Base-by-base conservation (phyloP, 257 asterid genomes). In the Nicotiana obtusifolia region DNA sequence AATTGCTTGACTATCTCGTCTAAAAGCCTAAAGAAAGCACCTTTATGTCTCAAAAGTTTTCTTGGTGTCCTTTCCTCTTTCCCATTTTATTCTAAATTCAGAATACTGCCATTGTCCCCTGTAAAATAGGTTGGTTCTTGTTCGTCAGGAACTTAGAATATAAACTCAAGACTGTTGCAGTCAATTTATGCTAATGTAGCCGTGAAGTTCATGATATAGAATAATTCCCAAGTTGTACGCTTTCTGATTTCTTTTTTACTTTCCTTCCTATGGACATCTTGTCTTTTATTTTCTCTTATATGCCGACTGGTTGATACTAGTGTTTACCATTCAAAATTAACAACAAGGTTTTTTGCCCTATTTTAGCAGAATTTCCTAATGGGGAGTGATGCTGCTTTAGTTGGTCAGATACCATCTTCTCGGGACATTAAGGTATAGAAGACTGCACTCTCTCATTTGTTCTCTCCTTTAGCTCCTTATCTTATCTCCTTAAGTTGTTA, bases 361-460 rank as follows among this genome's bases (percentile, higher is more conserved):
- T 5, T 75, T 15, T 22, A 44, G 41, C 44, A 15, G 80, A 75
- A 71, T 82, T 80, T 65, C 87, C 83, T 83, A 17, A 94, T 94
- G 98, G 93, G 93, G 83, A 90, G 84, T 84, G 90, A 87, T 82
- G 87, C 80, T 24, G 80, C 80, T 75, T 75, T 57, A 24, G 26
- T 75, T 75, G 62, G 33, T 75, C 62, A 19, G 62, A 7, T 86
- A 76, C 92, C 90, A 60, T 85, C 89, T 80, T 86, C 88, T 66
- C 84, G 68, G 83, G 85, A 84, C 76, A 84, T 93, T 69, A 92
- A 93, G 98, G 98, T 95, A 89, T 76, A 78, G 16, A 53, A 60
- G 19, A 56, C 15, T 85, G n/a, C 56, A 33, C 5, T 3, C 56
- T 84, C 52, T 54, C n/a, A 33, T 73, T 22, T 49, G 79, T 73